Evolutionary conservation across 805 yeast species (phyloP).

Genomic region (Monosporozyma aquatica): DNA sequence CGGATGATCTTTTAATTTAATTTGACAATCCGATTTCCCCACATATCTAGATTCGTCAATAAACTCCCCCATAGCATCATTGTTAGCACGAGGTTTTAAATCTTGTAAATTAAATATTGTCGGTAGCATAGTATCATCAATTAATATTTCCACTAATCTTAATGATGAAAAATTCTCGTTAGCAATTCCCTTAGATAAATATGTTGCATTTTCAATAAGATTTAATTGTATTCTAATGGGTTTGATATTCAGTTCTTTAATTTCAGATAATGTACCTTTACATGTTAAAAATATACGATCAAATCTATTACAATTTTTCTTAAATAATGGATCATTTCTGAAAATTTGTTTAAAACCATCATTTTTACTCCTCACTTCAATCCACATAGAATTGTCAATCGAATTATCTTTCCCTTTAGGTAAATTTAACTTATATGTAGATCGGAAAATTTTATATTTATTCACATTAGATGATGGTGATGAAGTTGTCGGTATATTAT

Average conservation of each 20-base stretch:
- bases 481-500: too few relatives aligned
- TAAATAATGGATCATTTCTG: constrained; percentile 21
- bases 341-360: constrained; percentile 15
- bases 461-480: too few relatives aligned
- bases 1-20: constrained; percentile 18
- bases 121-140: not conserved
- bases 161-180: constrained; percentile 26
- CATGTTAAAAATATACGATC: constrained; percentile 15
- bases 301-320: constrained; percentile 17
- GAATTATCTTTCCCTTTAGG: constrained; percentile 9
- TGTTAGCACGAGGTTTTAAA: constrained; percentile 1
- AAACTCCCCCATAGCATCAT: not conserved
- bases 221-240: constrained; percentile 21
- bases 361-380: constrained; percentile 18
- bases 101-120: constrained; percentile 5
- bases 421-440: constrained; percentile 15
- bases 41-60: not conserved
- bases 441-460: constrained; percentile 7
- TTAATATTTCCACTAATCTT: constrained; percentile 16
- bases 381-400: constrained; percentile 14
- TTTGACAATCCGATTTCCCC: constrained; percentile 16
- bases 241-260: constrained; percentile 7
- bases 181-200: constrained; percentile 24
- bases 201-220: constrained; percentile 22
- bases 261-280: constrained; percentile 7